Conservation (phyloP, 129 eudicot species). For the Artemisia annua region DNA sequence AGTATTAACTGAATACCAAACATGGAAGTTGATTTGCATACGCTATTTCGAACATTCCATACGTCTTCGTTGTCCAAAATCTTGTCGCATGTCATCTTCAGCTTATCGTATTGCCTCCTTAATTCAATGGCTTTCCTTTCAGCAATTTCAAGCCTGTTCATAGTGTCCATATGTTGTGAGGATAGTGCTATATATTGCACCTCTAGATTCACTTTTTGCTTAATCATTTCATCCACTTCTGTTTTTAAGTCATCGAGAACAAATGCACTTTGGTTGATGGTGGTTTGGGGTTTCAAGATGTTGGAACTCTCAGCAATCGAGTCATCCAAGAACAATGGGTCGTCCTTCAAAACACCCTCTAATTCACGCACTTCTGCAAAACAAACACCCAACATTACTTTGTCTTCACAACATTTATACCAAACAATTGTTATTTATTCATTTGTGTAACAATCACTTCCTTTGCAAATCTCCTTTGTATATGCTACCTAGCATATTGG, state of each 20-base stretch:
- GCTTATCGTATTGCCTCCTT: slow-evolving; percentile 8
- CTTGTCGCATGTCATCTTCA: slow-evolving; percentile 1
- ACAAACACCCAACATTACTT: too few species aligned
- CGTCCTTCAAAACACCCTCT: slow-evolving; percentile 3
- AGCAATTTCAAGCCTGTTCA: slow-evolving; percentile 23
- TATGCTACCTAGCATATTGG: not conserved
- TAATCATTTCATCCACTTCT: slow-evolving; percentile 9
- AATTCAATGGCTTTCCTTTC: slow-evolving; percentile 9
- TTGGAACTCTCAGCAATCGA: not conserved
- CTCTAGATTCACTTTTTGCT: slow-evolving; percentile 1
- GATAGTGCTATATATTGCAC: not conserved
- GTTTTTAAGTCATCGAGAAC: not conserved
- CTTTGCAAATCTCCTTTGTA: too few species aligned
- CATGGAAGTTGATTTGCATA: not conserved
- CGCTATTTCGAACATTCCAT: not conserved
- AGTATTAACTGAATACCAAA: slow-evolving; percentile 13
- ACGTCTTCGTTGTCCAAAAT: slow-evolving; percentile 5
- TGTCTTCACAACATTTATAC: too few species aligned
- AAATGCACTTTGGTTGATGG: not conserved
- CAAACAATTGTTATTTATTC: too few species aligned
- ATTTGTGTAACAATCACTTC: too few species aligned
- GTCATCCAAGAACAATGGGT: not conserved
- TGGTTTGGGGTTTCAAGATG: not conserved
- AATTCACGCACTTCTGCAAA: slow-evolving; percentile 12
- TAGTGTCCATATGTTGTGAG: slow-evolving; percentile 3